phyloP scores from a whole-genome alignment of 345 rosid species.

The Noccaea bulbosa region DNA sequence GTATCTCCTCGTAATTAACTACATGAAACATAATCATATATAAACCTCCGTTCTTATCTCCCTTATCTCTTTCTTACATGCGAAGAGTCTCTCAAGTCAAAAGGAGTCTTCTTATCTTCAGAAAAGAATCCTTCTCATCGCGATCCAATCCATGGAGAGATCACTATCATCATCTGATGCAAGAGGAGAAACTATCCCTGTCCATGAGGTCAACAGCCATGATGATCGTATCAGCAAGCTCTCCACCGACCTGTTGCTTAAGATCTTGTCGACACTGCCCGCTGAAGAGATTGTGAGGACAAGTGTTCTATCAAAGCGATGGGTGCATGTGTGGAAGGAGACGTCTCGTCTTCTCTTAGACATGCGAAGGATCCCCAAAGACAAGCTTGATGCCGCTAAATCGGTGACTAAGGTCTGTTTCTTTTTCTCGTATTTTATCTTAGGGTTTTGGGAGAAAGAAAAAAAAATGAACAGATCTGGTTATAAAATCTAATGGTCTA shows the following conservation, averaged over 20 bases:
- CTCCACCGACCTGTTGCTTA: background rate
- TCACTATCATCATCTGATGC: background rate
- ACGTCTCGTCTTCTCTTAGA: background rate
- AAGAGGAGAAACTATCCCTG: background rate
- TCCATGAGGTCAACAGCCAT: background rate
- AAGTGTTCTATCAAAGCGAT: background rate
- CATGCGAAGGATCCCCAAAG: background rate
- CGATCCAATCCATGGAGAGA: background rate
- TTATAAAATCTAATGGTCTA: background rate
- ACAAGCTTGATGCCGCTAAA: background rate
- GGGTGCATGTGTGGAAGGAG: slow-evolving; percentile 10
- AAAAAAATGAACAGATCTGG: background rate
- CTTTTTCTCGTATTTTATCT: background rate
- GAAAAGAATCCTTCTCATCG: too few relatives aligned
- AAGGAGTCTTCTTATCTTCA: too few relatives aligned
- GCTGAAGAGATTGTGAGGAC: background rate
- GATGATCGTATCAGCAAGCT: slow-evolving; percentile 10
- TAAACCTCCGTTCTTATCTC: too few relatives aligned
- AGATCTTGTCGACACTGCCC: background rate
- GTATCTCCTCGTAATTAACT: too few relatives aligned
- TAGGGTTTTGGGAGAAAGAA: background rate
- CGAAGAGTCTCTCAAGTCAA: too few relatives aligned
- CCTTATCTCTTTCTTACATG: too few relatives aligned
- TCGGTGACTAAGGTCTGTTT: slow-evolving; percentile 16
- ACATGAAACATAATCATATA: too few relatives aligned